Evolutionary conservation across 345 rosid species (phyloP), one percentile per base, ranked within the genome.

Genomic region (Eucalyptus shirleyi): DNA sequence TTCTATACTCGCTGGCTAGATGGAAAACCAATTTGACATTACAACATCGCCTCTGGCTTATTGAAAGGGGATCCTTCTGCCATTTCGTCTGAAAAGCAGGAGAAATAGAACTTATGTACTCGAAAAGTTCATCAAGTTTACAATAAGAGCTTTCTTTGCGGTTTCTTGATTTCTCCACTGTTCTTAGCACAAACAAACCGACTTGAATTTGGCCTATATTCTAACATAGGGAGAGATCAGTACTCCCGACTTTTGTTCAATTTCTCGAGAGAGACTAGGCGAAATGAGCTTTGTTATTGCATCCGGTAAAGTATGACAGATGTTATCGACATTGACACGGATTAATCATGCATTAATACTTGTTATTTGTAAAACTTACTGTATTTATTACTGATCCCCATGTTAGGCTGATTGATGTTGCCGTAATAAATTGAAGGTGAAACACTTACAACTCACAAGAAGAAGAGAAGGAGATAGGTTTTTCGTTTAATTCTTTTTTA

Each of bases 1-100:
- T 95, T 95, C 87, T 93, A 88, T 7, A 86, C 87, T 55, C 91
- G 92, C 24, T 95, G 95, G 95, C 86, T 95, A 86, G 94, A 92
- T 51, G 91, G 89, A 23, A 88, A 86, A 88, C 32, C 89, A 32
- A 92, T 95, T 34, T 90, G 87, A 67, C 9, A 37, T 50, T 9
- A 9, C 44, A 9, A 37, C 1, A 34, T 69, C 11, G 59, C 87
- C 44, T 42, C 44, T 42, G 44, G 44, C 44, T 42, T 42, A 42
- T 42, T 42, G 44, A 42, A 42, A 6, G 44, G 44, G 44, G 44
- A 42, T 42, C 44, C 8, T 42, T 42, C 44, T 42, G 6, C 44
- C 44, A 42, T 42, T 42, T 42, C 7, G 44, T 42, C 44, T 42
- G 44, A n/a, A 86, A 3, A 4, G 2, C 47, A 34, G 55, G 87